These are phyloP conservation scores for Boletales sp. DNA, from an alignment of 768 basidiomycete genomes.

Conservation along the genomic window DNA sequence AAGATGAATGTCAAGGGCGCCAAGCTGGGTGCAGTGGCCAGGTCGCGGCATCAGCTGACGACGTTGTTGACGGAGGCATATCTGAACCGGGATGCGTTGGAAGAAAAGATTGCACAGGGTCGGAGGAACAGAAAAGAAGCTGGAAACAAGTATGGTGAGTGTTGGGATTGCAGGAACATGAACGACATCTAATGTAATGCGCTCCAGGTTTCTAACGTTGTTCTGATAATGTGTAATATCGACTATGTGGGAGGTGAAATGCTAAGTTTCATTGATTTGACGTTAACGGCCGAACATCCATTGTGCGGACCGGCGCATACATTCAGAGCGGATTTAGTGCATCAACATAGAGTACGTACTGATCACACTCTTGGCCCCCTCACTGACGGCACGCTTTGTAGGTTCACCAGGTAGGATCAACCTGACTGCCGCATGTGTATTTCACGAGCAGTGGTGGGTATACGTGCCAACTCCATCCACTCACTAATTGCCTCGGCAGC, in stretches of 20 bases:
- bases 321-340: conserved; percentile 3
- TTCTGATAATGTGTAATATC: conserved; percentile 18
- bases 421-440: conserved; percentile 68
- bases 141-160: conserved; percentile 85
- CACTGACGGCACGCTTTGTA: conserved; percentile 73
- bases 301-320: conserved; percentile 1
- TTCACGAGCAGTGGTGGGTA: conserved; percentile 62
- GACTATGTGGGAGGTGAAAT: conserved; percentile 9
- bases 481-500: conserved; percentile 50
- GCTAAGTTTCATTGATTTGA: too few relatives aligned
- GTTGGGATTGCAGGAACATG: not conserved
- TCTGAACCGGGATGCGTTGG: conserved; percentile 74
- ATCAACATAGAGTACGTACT: conserved; percentile 19
- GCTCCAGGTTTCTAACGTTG: conserved; percentile 22
- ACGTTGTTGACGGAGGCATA: conserved; percentile 82
- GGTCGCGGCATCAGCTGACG: conserved; percentile 73
- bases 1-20: conserved; percentile 84
- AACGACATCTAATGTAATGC: not conserved
- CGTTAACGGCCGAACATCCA: too few relatives aligned
- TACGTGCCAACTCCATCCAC: conserved; percentile 8
- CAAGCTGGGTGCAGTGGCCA: conserved; percentile 65
- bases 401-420: conserved; percentile 70
- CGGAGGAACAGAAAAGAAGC: conserved; percentile 83
- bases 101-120: conserved; percentile 82
- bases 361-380: conserved; percentile 66